A percentile compares a stretch with the other conserved stretches of the same genome.
These are phyloP conservation scores for Meripilus lineatus DNA, from an alignment of 1,284 basidiomycete species.

Conservation along the genomic window DNA sequence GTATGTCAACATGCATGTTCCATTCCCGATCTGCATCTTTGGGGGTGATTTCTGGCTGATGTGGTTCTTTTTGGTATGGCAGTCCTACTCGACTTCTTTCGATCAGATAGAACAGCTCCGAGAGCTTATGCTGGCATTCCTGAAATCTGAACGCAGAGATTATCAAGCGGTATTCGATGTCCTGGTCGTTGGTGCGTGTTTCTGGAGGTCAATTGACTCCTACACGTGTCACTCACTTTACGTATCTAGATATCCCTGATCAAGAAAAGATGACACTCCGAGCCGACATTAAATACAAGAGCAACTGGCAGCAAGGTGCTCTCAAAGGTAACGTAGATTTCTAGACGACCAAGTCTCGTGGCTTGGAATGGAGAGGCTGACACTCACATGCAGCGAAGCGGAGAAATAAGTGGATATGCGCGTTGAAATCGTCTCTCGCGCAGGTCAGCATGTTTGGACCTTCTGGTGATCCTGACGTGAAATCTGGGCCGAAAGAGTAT, in stretches of 20 bases:
- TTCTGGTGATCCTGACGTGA: constrained; percentile 56
- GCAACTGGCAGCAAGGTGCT: constrained; percentile 81
- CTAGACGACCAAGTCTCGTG: constrained; percentile 6
- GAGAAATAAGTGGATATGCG: constrained; percentile 90
- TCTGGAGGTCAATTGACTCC: background rate
- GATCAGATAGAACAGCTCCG: constrained; percentile 81
- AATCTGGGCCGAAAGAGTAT: constrained; percentile 51
- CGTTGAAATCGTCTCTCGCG: constrained; percentile 69
- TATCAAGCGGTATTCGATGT: constrained; percentile 74
- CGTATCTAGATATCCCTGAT: constrained; percentile 66
- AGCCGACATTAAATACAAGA: constrained; percentile 88
- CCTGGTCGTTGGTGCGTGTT: constrained; percentile 46
- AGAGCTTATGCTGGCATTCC: constrained; percentile 77
- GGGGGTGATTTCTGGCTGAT: too few species aligned
- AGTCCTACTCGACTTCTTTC: constrained; percentile 71
- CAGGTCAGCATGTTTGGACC: constrained; percentile 78
- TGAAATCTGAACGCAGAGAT: constrained; percentile 67
- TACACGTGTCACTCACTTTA: background rate
- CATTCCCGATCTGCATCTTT: background rate
- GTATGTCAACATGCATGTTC: too few species aligned
- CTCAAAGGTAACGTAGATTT: constrained; percentile 52
- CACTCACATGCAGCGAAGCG: constrained; percentile 70
- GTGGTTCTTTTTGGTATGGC: background rate
- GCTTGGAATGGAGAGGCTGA: too few species aligned
- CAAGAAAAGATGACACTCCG: constrained; percentile 78